These are phyloP conservation scores for Coprinopsis sp. DNA, from an alignment of 768 basidiomycete species.

Conservation along the genomic window DNA sequence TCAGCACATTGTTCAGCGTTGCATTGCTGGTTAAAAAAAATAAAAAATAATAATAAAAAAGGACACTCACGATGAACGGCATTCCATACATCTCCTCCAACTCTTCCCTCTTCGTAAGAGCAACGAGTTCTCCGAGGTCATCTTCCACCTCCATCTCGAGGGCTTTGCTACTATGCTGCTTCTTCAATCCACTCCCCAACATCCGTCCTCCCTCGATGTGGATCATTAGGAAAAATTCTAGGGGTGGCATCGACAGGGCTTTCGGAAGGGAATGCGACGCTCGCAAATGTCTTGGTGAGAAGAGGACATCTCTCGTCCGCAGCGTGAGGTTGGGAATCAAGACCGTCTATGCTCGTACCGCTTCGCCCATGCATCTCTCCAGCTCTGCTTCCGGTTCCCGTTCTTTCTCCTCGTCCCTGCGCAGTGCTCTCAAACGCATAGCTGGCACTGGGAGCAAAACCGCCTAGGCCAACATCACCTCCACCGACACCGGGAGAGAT, in stretches of 20 bases:
- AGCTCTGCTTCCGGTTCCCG: neutral
- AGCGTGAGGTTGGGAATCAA: neutral
- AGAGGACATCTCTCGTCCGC: slow-evolving; percentile 33
- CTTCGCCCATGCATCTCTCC: neutral
- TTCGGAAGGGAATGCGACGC: too few relatives aligned
- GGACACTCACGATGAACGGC: slow-evolving; percentile 66
- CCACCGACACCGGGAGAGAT: neutral
- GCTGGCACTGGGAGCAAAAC: neutral
- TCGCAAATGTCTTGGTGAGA: too few relatives aligned
- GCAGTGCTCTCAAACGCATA: neutral
- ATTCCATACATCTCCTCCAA: slow-evolving; percentile 76
- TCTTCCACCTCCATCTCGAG: slow-evolving; percentile 47
- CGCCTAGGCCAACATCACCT: neutral
- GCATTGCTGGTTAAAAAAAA: neutral
- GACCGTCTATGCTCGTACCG: neutral
- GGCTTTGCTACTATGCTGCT: slow-evolving; percentile 12
- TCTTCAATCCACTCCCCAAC: too few relatives aligned
- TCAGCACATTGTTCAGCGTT: slow-evolving; percentile 9
- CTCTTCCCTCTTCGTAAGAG: slow-evolving; percentile 64
- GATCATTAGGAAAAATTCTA: neutral
- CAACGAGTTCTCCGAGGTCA: slow-evolving; percentile 62
- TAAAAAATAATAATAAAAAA: too few relatives aligned
- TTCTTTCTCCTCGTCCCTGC: neutral
- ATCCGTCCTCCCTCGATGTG: too few relatives aligned
- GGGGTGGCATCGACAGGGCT: neutral